Evolutionary conservation across 495 filamentous ascomycete genomes (phyloP).

Genomic region (Xylaria venustula): DNA sequence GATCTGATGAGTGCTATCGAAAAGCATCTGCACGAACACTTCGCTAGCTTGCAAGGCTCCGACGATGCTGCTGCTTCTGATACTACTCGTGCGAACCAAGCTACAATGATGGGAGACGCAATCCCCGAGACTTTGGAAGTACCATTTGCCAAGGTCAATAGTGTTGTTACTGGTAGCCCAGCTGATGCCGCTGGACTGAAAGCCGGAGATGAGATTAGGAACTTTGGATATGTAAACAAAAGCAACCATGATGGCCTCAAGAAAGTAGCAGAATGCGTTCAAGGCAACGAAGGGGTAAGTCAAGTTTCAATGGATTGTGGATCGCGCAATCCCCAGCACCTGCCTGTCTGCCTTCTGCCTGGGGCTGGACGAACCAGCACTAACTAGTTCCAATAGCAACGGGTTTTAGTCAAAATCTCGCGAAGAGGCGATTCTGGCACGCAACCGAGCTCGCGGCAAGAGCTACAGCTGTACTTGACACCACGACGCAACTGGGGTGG

Average conservation of each 20-base stretch:
- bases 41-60: slow-evolving; percentile 50
- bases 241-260: slow-evolving; percentile 81
- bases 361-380: neutral
- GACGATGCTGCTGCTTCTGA: slow-evolving; percentile 15
- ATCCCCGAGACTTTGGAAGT: slow-evolving; percentile 51
- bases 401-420: slow-evolving; percentile 68
- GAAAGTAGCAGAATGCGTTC: slow-evolving; percentile 80
- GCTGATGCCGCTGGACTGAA: slow-evolving; percentile 81
- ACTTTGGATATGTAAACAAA: slow-evolving; percentile 79
- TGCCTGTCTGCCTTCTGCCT: neutral
- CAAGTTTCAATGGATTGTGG: neutral
- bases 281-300: slow-evolving; percentile 87
- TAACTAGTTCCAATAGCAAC: slow-evolving; percentile 50
- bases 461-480: slow-evolving; percentile 66
- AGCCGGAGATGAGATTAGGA: slow-evolving; percentile 76
- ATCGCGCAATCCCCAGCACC: neutral
- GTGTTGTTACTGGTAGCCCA: slow-evolving; percentile 73
- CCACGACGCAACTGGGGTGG: slow-evolving; percentile 85
- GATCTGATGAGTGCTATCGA: slow-evolving; percentile 80
- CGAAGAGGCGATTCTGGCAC: slow-evolving; percentile 44
- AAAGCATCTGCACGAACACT: slow-evolving; percentile 76
- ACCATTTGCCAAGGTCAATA: slow-evolving; percentile 90
- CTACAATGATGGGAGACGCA: slow-evolving; percentile 34
- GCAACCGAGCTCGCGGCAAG: slow-evolving; percentile 46
- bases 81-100: slow-evolving; percentile 14